Conservation (phyloP, 78 protist genomes). For the Dictyostelium capitatum region DNA sequence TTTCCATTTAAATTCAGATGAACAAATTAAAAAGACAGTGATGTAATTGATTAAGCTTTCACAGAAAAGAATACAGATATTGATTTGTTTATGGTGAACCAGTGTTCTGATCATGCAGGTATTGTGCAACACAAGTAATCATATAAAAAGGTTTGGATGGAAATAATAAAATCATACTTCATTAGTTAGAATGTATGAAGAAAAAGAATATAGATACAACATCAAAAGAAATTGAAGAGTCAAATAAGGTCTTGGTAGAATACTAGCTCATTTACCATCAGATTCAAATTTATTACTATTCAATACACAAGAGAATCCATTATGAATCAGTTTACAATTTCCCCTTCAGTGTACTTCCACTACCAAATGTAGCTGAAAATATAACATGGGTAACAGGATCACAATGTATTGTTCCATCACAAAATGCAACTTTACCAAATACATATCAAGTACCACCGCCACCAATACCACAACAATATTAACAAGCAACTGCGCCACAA, state of each 20-base stretch:
- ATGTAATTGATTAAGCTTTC: slow-evolving; percentile 66
- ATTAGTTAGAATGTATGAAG: too few species aligned
- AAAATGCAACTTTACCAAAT: neutral
- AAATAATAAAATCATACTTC: too few species aligned
- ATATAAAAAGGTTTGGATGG: too few species aligned
- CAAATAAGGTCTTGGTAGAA: slow-evolving; percentile 86
- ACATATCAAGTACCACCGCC: neutral
- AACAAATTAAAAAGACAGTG: slow-evolving; percentile 49
- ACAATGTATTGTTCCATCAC: slow-evolving; percentile 37
- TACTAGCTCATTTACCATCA: slow-evolving; percentile 76
- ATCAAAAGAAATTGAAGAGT: slow-evolving; percentile 40
- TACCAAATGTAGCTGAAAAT: slow-evolving; percentile 54
- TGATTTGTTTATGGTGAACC: too few species aligned
- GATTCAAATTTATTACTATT: slow-evolving; percentile 80
- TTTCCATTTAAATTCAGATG: slow-evolving; percentile 27
- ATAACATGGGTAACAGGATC: slow-evolving; percentile 13
- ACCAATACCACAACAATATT: neutral
- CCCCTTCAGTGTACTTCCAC: slow-evolving; percentile 17
- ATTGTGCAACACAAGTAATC: too few species aligned
- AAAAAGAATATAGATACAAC: slow-evolving; percentile 66
- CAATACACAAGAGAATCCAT: slow-evolving; percentile 89
- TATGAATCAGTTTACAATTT: slow-evolving; percentile 16
- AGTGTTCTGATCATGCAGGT: too few species aligned
- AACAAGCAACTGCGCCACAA: neutral
- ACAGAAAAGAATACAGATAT: too few species aligned